These are phyloP conservation scores for Leishmania guyanensis DNA, from an alignment of 208 protist species.

Conservation along the genomic window DNA sequence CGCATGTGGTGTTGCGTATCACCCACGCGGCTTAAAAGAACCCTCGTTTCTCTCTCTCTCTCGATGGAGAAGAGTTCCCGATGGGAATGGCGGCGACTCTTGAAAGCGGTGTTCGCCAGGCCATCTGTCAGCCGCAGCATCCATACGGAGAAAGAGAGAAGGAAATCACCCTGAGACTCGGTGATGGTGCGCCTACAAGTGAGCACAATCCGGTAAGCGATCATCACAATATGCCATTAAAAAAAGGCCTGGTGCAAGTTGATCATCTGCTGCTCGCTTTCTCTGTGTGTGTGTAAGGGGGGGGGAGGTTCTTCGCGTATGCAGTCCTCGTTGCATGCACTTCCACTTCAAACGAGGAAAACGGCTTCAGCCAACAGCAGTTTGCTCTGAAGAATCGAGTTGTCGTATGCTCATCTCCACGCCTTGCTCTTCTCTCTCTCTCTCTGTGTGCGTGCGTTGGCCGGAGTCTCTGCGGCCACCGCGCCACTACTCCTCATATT, in stretches of 20 bases:
- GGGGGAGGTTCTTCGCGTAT: not conserved
- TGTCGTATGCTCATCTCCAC: too few relatives aligned
- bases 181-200: not conserved
- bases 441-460: not conserved
- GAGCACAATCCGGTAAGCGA: too few relatives aligned
- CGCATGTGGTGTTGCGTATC: constrained; percentile 64
- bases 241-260: too few relatives aligned
- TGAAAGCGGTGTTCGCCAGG: not conserved
- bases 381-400: not conserved
- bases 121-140: not conserved
- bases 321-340: not conserved
- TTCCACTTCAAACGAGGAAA: not conserved
- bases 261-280: not conserved
- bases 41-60: not conserved
- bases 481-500: not conserved
- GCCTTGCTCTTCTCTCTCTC: too few relatives aligned
- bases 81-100: not conserved
- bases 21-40: not conserved
- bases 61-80: not conserved
- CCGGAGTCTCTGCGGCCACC: not conserved
- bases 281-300: not conserved
- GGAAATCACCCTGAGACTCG: not conserved
- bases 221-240: too few relatives aligned
- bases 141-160: not conserved
- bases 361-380: not conserved